Evolutionary conservation across 805 yeast genomes (phyloP), one percentile per base, ranked within the genome.

Genomic region (Zygosaccharomyces bisporus): DNA sequence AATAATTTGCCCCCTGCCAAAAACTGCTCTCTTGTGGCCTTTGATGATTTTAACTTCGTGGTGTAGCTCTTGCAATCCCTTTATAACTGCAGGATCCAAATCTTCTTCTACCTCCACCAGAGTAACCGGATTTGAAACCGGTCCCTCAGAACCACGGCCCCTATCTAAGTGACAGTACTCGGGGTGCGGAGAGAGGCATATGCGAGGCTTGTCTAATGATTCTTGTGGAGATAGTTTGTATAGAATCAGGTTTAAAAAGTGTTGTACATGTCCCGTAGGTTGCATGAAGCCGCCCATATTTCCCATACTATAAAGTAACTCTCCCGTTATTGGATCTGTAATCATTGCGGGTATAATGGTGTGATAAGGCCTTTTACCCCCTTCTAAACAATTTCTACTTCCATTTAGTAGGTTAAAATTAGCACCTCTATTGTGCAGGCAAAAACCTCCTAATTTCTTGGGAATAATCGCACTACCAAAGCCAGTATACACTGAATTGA

Each of bases 261-360:
- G 90, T 60, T 84, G 91, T 5, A 86, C 79, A 54, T 86, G 95
- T 1, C 90, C 90, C 54, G 83, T 87, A 2, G 95, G 95, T 61
- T 86, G 95, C 69, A 81, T 84, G 67, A 80, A 86, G 0, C 91
- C 95, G 13, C 95, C 95, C 88, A 84, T 85, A 49, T 83, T 85
- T 39, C 91, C 93, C 53, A 73, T 81, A n/a, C 82, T 67, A 0
- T 89, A 88, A 55, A 72, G 80, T n/a, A 86, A 63, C 2, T 52
- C 48, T 4, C 67, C 68, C 5, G 19, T 13, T 17, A 19, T 39
- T 4, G 46, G 41, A 2, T 68, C 61, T 10, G 95, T 86, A 23
- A 86, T 75, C 81, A 86, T 75, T 0, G 88, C 86, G 1, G 95
- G 95, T 47, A 86, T 85, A 46, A 86, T 86, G 0, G 95, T 86